These are phyloP conservation scores for Claviceps sp. DNA, from an alignment of 2,329 filamentous ascomycete species.

Conservation along the genomic window DNA sequence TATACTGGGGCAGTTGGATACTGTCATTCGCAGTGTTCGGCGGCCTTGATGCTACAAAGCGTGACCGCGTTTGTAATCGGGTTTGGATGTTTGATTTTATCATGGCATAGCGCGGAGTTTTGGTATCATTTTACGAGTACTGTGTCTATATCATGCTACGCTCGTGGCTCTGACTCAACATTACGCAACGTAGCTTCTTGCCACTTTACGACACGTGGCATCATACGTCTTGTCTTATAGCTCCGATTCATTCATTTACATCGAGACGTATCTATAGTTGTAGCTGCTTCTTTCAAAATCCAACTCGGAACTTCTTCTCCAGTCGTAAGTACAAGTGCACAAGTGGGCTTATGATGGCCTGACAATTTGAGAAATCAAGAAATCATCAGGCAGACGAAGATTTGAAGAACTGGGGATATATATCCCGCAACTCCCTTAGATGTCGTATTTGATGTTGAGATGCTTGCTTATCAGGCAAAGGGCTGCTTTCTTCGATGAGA, in stretches of 20 bases:
- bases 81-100: not conserved
- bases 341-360: not conserved
- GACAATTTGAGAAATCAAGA: not conserved
- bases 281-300: no score
- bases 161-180: no score
- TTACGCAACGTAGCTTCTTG: no score
- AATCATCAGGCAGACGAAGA: constrained; percentile 13
- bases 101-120: constrained; percentile 18
- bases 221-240: no score
- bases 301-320: not conserved
- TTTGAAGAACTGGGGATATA: constrained; percentile 84
- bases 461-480: constrained; percentile 47
- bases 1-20: constrained; percentile 45
- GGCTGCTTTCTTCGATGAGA: constrained; percentile 64
- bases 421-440: constrained; percentile 58
- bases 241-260: no score
- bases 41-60: constrained; percentile 33
- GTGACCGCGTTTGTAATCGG: not conserved
- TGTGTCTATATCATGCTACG: no score
- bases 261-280: no score
- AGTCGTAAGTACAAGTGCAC: not conserved
- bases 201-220: no score
- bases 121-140: not conserved
- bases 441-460: constrained; percentile 63
- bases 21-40: constrained; percentile 45